A percentile compares a stretch with the other conserved stretches of the same genome.
These are phyloP conservation scores for Theobroma grandiflorum DNA, from an alignment of 441 rosid species.

Conservation along the genomic window DNA sequence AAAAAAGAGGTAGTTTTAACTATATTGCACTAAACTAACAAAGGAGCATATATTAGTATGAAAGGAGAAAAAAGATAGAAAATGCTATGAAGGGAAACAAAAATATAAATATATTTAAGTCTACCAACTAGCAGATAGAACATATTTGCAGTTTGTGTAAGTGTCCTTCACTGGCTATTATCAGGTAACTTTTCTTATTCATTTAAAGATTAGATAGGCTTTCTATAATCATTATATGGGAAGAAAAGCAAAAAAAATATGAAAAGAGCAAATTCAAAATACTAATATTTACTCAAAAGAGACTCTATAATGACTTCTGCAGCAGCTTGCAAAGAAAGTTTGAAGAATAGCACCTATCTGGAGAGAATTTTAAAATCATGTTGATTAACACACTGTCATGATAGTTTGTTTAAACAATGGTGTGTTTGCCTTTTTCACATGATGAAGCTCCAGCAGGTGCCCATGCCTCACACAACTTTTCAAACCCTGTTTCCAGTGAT, in stretches of 20 bases:
- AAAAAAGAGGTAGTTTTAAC: background rate
- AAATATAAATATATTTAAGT: background rate
- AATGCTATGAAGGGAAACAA: background rate
- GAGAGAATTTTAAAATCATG: background rate
- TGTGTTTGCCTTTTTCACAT: background rate
- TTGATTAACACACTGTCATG: background rate
- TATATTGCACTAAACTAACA: background rate
- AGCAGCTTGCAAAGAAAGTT: background rate
- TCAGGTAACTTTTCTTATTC: background rate
- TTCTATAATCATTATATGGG: background rate
- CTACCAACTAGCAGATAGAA: background rate
- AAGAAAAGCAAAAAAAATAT: background rate
- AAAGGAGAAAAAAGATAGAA: background rate
- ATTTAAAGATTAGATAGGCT: background rate
- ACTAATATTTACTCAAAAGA: background rate
- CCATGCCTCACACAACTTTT: background rate
- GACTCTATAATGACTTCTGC: background rate
- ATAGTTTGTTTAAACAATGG: background rate
- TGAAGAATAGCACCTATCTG: background rate
- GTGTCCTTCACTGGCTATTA: background rate
- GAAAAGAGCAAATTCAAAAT: background rate
- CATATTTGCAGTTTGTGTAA: background rate
- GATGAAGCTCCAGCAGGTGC: background rate
- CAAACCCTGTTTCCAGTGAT: background rate
- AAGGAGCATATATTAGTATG: conserved; percentile 1